Base-by-base conservation (phyloP, 2,329 filamentous ascomycete genomes). In the Xylaria sp. region DNA sequence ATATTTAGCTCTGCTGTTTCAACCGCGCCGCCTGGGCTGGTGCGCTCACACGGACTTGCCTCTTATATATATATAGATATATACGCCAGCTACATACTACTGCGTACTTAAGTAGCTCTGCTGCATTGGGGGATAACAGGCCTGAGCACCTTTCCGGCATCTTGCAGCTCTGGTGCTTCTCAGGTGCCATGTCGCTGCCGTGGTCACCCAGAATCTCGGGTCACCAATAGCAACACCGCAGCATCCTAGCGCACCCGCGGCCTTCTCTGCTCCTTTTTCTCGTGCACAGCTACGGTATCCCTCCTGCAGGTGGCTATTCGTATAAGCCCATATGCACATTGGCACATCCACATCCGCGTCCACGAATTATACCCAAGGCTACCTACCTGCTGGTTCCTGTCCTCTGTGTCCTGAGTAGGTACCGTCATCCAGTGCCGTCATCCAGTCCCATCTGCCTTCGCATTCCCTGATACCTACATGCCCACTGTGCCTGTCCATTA, bases 151-250 rank as follows among this genome's bases (percentile, higher is more conserved):
- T 51, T 42, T 36, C 61, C 67, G 64, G 67, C 61, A 67, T 60
- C 64, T 61, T 64, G 64, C 67, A 69, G 67, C 55, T 54, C 38
- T 33, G 57, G 61, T 56, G 64, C 63, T 60, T 38, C 29, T 66
- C 63, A 63, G 61, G 54, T 69, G 67, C 65, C 65, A 69, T 69
- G 67, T 69, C 65, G 65, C 61, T 69, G 42, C 65, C 54, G 62
- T 56, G 64, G 65, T 50, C 63, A 70, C 63, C 68, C 68, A 70
- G 68, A 57, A 66, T 56, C 59, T 55, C 66, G 68, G 68, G 68
- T 68, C 66, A 57, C 68, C 68, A 70, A 68, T 70, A 68, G 63
- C 59, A 68, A 66, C 59, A 53, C 56, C 39, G 57, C 62, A 38
- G 39, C 62, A 63, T 29, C 33, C 53, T 56, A 57, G 58, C 54